These are phyloP conservation scores for Piromyces finnis DNA, from an alignment of 192 early-diverging fungal genomes.

Conservation along the genomic window DNA sequence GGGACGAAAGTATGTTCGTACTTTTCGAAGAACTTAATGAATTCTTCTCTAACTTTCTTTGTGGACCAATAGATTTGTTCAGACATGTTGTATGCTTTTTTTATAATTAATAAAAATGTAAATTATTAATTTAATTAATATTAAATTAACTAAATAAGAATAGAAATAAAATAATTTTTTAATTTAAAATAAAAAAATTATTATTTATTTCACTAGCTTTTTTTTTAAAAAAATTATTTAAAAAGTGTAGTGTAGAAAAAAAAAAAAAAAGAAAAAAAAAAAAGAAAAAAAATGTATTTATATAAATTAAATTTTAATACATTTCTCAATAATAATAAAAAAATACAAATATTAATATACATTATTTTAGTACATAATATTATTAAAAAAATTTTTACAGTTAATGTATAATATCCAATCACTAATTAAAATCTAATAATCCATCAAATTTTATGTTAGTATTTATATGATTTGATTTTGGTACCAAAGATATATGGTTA, in stretches of 20 bases:
- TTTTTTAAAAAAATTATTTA: neutral
- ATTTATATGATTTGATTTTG: no score
- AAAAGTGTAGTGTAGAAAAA: neutral
- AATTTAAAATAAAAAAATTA: neutral
- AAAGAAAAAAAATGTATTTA: no score
- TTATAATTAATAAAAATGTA: neutral
- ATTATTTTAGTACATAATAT: no score
- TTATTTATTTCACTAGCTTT: neutral
- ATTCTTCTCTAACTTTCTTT: neutral
- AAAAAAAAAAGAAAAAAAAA: neutral
- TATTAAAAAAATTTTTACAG: no score
- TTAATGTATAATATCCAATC: no score
- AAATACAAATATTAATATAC: no score
- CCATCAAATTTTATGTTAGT: no score
- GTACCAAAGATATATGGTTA: no score
- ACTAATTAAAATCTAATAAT: no score
- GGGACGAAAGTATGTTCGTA: constrained; percentile 55
- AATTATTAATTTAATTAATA: neutral
- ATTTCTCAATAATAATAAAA: no score
- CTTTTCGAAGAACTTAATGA: constrained; percentile 10
- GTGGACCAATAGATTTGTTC: neutral
- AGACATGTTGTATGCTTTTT: neutral
- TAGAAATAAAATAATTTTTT: neutral
- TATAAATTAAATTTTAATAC: no score
- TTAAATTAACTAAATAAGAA: neutral